These are phyloP conservation scores for Syzygium malaccense DNA, from an alignment of 441 rosid species.

Conservation along the genomic window DNA sequence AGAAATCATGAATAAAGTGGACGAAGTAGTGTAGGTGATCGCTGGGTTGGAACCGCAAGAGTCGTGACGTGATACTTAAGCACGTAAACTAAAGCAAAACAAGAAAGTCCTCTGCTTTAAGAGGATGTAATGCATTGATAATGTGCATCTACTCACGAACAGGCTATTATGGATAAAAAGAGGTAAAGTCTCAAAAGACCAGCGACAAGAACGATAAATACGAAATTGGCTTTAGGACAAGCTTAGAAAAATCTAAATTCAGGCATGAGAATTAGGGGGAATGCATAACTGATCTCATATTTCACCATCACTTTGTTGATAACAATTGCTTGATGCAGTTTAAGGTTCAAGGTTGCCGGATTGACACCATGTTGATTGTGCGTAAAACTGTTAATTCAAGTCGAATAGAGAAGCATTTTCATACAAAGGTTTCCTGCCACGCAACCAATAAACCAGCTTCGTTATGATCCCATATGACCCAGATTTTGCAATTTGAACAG, in stretches of 20 bases:
- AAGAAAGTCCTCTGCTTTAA: neutral
- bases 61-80: neutral
- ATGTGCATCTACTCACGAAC: neutral
- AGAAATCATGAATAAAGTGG: neutral
- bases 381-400: neutral
- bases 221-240: neutral
- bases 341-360: neutral
- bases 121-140: neutral
- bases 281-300: neutral
- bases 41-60: neutral
- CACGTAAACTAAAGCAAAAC: neutral
- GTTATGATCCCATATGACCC: neutral
- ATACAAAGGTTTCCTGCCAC: neutral
- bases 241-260: neutral
- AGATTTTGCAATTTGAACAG: neutral
- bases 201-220: neutral
- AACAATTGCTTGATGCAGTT: neutral
- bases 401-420: neutral
- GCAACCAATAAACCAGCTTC: neutral
- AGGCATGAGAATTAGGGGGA: neutral
- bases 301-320: neutral
- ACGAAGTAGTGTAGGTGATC: neutral
- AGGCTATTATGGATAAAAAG: neutral
- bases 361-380: neutral
- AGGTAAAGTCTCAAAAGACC: neutral